Evolutionary conservation across 2,329 filamentous ascomycete genomes (phyloP), one percentile per base, ranked within the genome.

Genomic region (Domatiomyces catenatus): DNA sequence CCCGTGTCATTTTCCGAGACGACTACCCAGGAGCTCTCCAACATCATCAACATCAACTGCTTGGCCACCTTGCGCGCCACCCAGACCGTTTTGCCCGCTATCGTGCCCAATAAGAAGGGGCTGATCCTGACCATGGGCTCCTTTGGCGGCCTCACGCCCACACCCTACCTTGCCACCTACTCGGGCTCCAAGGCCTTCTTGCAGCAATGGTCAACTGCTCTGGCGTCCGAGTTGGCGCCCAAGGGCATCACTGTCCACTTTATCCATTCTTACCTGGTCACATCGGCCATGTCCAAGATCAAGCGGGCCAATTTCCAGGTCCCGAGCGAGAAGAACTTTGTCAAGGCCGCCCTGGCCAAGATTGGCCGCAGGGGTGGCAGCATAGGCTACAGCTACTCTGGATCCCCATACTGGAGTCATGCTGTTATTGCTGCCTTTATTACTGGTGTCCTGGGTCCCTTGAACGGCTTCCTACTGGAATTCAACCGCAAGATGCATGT

Each of bases 141-240:
- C 8, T 94, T 96, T 64, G 92, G 84, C 55, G 93, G 92, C 58
- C 83, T 93, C 69, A 79, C 92, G 54, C 92, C 92, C 6, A 94
- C 87, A 0, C 89, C 93, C 5, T 81, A 92, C 50, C 77, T 98
- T 44, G 92, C 92, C 10, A 96, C 92, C 2, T 98, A 98, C 75
- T 93, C 86, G 44, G 92, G 92, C 58, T 92, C 84, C 78, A 98
- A 98, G 72, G 90, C 92, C 1, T 98, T 98, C 76, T 76, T 98
- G 47, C 90, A 96, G 70, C 83, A 94, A 64, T 98, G 92, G 92
- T 94, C 85, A 58, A 84, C 81, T 5, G 81, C 92, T 8, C 76
- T 98, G 12, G 85, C 83, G 1, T 78, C 83, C 12, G 92, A 98
- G 69, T 76, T 98, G 26, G 79, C 83, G 56, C 79, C 82, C 1